phyloP scores from a whole-genome alignment of 495 filamentous ascomycete species.

The Corynascus novoguineensis region DNA sequence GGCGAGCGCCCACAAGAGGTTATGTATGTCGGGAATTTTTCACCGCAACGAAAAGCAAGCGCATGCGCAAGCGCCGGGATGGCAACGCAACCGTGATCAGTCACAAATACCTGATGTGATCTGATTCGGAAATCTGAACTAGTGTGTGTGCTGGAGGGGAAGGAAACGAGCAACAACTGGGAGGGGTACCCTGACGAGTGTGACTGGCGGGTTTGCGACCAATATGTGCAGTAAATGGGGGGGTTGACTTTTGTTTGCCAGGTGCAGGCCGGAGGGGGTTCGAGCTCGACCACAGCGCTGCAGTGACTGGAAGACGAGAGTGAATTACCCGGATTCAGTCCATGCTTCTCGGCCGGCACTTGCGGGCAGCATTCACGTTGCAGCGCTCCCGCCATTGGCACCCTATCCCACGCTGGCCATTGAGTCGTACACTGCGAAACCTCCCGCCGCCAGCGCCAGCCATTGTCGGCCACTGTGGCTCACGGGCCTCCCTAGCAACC shows the following conservation, averaged over 20 bases:
- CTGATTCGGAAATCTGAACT: constrained; percentile 1
- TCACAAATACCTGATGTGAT: constrained; percentile 16
- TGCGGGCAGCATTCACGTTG: constrained; percentile 10
- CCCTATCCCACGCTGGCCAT: constrained; percentile 1
- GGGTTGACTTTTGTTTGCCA: neutral
- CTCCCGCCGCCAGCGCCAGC: neutral
- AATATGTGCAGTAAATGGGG: constrained; percentile 20
- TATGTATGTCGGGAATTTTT: constrained; percentile 27
- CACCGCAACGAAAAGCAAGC: constrained; percentile 1
- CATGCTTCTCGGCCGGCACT: neutral
- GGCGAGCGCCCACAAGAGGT: constrained; percentile 36
- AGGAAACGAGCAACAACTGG: constrained; percentile 9
- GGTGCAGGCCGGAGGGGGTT: neutral
- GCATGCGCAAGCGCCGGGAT: constrained; percentile 25
- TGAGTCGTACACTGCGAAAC: too few relatives aligned
- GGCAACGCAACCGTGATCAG: constrained; percentile 21
- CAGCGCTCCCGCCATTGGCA: neutral
- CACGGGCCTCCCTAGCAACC: neutral
- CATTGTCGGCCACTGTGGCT: constrained; percentile 9
- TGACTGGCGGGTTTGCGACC: constrained; percentile 8
- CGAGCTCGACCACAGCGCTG: neutral
- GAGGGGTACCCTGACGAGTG: constrained; percentile 6
- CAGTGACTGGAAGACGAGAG: too few relatives aligned
- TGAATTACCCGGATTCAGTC: too few relatives aligned
- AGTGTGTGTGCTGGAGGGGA: neutral